These are phyloP conservation scores for Phymatotrichopsis omnivora DNA, from an alignment of 2,329 filamentous ascomycete species.

Conservation along the genomic window DNA sequence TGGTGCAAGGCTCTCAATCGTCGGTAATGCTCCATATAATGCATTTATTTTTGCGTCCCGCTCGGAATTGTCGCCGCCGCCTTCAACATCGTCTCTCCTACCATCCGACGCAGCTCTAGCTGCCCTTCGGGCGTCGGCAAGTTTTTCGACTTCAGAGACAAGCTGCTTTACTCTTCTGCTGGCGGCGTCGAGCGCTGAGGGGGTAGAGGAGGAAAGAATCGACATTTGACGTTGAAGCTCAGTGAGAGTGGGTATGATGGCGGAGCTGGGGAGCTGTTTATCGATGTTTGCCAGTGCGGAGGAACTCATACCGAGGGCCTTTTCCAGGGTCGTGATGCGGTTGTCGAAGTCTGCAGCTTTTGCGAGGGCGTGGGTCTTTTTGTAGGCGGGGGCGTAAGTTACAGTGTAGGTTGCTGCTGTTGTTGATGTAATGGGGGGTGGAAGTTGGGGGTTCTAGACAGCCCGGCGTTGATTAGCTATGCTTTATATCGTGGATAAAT, in stretches of 20 bases:
- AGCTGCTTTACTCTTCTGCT: slow-evolving; percentile 60
- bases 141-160: slow-evolving; percentile 59
- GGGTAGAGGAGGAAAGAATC: slow-evolving; percentile 61
- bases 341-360: slow-evolving; percentile 82
- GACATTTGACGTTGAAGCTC: slow-evolving; percentile 70
- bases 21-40: slow-evolving; percentile 77
- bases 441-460: too few relatives aligned
- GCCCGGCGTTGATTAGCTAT: too few relatives aligned
- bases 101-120: slow-evolving; percentile 54
- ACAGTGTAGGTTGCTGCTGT: slow-evolving; percentile 49
- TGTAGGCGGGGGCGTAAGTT: slow-evolving; percentile 54
- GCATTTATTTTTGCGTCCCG: slow-evolving; percentile 82
- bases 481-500: too few relatives aligned
- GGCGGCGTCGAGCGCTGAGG: slow-evolving; percentile 61
- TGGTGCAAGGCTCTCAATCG: slow-evolving; percentile 76
- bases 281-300: slow-evolving; percentile 54
- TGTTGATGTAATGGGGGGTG: background rate
- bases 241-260: slow-evolving; percentile 73
- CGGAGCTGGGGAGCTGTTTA: slow-evolving; percentile 41
- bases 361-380: slow-evolving; percentile 60
- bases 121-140: slow-evolving; percentile 55
- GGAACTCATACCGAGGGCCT: slow-evolving; percentile 66
- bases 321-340: slow-evolving; percentile 68
- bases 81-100: slow-evolving; percentile 33
- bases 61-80: slow-evolving; percentile 46